Evolutionary conservation across 2,329 filamentous ascomycete species (phyloP).

Genomic region (Penicillium sp.): DNA sequence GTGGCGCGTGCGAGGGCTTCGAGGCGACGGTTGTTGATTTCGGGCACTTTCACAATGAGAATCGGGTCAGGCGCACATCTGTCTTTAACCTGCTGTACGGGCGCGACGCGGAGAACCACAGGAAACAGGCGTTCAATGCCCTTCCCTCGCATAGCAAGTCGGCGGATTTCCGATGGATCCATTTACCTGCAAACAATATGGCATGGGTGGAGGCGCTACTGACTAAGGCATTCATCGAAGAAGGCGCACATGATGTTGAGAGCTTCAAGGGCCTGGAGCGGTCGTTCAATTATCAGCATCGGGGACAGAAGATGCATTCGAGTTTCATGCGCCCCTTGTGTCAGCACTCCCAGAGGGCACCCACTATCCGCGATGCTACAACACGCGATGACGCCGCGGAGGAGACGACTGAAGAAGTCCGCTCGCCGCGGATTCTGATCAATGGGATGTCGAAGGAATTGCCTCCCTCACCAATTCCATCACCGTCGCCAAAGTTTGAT

Average conservation of each 20-base stretch:
- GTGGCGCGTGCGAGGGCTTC: constrained; percentile 54
- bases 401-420: constrained; percentile 22
- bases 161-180: constrained; percentile 59
- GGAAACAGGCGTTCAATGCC: constrained; percentile 54
- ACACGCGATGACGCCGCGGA: constrained; percentile 35
- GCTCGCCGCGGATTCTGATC: constrained; percentile 25
- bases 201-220: constrained; percentile 67
- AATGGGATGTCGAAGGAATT: constrained; percentile 26
- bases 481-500: constrained; percentile 13
- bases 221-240: constrained; percentile 69
- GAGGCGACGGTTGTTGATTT: constrained; percentile 61
- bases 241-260: constrained; percentile 65
- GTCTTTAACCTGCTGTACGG: constrained; percentile 60
- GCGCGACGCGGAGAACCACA: constrained; percentile 50
- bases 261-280: constrained; percentile 67
- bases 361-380: constrained; percentile 28
- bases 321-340: constrained; percentile 67
- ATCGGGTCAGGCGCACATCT: constrained; percentile 53
- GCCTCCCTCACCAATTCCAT: constrained; percentile 17
- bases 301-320: constrained; percentile 62
- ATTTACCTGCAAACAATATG: constrained; percentile 59
- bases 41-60: constrained; percentile 49
- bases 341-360: constrained; percentile 52
- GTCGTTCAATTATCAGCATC: constrained; percentile 66
- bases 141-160: constrained; percentile 53